phyloP scores from a whole-genome alignment of 78 protist genomes.

The Abeoforma whisleri region DNA sequence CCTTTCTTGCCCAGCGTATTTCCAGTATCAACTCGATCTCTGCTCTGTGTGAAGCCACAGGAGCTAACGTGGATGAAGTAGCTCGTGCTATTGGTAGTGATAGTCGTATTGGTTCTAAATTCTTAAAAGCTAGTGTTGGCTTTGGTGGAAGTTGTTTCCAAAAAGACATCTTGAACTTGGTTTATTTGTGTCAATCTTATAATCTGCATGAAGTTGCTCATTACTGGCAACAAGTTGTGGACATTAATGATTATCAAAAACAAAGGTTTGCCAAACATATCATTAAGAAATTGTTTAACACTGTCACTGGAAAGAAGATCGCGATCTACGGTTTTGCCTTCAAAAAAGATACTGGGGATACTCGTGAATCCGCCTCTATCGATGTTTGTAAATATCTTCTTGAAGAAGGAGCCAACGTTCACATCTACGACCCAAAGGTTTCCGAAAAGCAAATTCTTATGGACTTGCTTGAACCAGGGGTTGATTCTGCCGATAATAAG shows the following conservation, averaged over 20 bases:
- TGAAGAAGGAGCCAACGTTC: constrained; percentile 74
- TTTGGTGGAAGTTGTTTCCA: constrained; percentile 89
- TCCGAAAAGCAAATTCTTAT: constrained; percentile 14
- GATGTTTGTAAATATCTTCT: constrained; percentile 53
- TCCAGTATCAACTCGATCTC: constrained; percentile 77
- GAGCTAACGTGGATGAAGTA: constrained; percentile 83
- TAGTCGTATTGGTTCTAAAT: constrained; percentile 75
- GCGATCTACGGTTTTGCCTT: constrained; percentile 82
- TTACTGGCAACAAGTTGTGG: constrained; percentile 78
- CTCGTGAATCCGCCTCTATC: constrained; percentile 78
- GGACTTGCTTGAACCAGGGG: constrained; percentile 39
- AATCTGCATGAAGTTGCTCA: constrained; percentile 75
- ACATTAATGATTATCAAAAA: constrained; percentile 80
- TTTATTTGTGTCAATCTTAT: constrained; percentile 67
- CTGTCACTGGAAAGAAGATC: constrained; percentile 69
- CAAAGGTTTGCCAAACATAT: constrained; percentile 66
- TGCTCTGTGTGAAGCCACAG: constrained; percentile 83
- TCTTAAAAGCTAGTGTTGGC: constrained; percentile 72
- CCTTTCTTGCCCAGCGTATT: constrained; percentile 90
- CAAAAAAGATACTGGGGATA: constrained; percentile 90
- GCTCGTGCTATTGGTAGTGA: constrained; percentile 70
- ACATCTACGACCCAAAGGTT: constrained; percentile 88
- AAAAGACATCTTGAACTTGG: constrained; percentile 84
- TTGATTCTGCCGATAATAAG: neutral
- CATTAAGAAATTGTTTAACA: constrained; percentile 68